Evolutionary conservation across 257 asterid genomes (phyloP).

Genomic region (Catharanthus roseus): DNA sequence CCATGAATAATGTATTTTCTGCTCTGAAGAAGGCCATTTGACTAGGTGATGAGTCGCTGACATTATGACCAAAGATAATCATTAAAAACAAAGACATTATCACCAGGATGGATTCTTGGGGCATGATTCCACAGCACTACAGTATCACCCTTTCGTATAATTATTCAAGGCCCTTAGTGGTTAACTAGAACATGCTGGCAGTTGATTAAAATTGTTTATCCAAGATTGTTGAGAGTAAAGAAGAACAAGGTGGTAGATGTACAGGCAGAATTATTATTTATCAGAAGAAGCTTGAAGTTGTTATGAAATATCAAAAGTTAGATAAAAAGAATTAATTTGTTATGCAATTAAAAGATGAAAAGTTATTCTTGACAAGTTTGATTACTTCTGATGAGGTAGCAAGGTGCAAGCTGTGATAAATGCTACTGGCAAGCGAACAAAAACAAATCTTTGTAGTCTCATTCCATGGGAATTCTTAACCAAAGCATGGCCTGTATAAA

Average conservation of each 20-base stretch:
- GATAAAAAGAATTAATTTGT: not conserved
- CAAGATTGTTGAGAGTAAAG: not conserved
- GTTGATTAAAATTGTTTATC: not conserved
- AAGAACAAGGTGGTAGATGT: not conserved
- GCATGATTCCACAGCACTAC: not conserved
- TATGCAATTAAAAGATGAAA: not conserved
- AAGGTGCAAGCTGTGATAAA: not conserved
- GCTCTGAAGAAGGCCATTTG: not conserved
- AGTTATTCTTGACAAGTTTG: not conserved
- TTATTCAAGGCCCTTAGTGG: not conserved
- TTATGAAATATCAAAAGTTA: too few species aligned
- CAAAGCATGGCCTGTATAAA: not conserved
- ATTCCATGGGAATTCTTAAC: not conserved
- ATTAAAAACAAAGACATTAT: not conserved
- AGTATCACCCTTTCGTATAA: not conserved
- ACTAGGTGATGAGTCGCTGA: not conserved
- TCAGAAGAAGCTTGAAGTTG: not conserved
- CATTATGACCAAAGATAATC: too few species aligned
- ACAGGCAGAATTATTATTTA: not conserved
- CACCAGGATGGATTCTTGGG: not conserved
- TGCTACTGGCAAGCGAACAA: not conserved
- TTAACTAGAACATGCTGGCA: not conserved
- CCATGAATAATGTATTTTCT: not conserved
- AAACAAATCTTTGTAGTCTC: not conserved
- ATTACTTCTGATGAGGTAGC: not conserved